Evolutionary conservation across 306 rosid genomes (phyloP), one percentile per base, ranked within the genome.

Genomic region (Aeschynomene evenia): DNA sequence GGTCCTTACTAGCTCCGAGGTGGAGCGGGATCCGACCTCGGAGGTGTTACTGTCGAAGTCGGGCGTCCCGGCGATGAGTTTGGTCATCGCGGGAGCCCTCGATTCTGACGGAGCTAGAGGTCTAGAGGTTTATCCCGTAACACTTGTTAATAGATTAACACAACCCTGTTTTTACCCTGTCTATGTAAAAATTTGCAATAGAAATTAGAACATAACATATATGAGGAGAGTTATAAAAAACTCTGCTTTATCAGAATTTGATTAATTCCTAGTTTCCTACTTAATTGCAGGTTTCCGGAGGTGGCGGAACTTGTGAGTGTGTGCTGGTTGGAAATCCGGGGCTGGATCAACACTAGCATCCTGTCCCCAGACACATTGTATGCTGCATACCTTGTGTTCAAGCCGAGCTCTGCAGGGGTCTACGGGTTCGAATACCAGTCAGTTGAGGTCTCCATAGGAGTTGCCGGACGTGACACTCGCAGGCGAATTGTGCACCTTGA

Each of bases 291-390:
- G 86, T 91, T 91, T 76, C 62, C 80, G 4, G 90, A 85, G 81
- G 86, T 84, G 20, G 96, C 90, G 0, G 88, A 87, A 74, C 92
- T 91, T 1, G 42, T 77, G 14, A 33, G 64, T 2, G 96, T 91
- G 26, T 91, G 98, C 15, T 91, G 98, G 98, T 72, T 91, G 16
- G 96, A 91, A 80, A 81, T 91, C 37, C 72, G 86, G 2, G 95
- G 91, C 20, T 55, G 75, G 80, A 85, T 89, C 18, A 84, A 71
- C 55, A 79, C 78, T 1, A 6, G 52, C 2, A 73, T 84, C 82
- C 60, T 91, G 36, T 91, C 98, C n/a, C 84, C 87, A 5, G 21
- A 34, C 0, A 92, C 98, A 4, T 4, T 64, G 51, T 89, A 89
- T 33, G 76, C 82, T 26, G 95, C 87, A 29, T 87, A 82, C 67